Conservation (phyloP, 192 early-diverging fungal genomes). For the Lobosporangium transversale region DNA sequence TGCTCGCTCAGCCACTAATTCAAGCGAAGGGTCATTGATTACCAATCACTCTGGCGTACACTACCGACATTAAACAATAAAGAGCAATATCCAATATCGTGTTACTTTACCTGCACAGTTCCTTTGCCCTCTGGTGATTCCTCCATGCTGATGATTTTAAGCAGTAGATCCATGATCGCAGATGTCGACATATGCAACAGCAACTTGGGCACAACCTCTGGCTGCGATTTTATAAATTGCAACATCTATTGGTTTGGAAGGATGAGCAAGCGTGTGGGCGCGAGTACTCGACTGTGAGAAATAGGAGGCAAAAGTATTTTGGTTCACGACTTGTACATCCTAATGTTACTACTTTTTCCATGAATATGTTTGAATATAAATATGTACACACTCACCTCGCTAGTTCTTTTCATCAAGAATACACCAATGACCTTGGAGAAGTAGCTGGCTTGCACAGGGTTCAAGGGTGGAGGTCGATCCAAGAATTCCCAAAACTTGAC, state of each 20-base stretch:
- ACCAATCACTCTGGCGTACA: background rate
- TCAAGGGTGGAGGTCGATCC: conserved; percentile 77
- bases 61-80: background rate
- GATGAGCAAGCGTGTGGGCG: too few relatives aligned
- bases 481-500: conserved; percentile 88
- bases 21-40: too few relatives aligned
- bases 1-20: conserved; percentile 86
- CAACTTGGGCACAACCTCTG: conserved; percentile 78
- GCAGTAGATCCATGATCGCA: conserved; percentile 88
- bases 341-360: too few relatives aligned
- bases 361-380: too few relatives aligned
- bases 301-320: too few relatives aligned
- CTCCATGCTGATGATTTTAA: conserved; percentile 93
- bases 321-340: too few relatives aligned
- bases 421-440: conserved; percentile 92
- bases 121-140: conserved; percentile 88
- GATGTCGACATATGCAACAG: conserved; percentile 88
- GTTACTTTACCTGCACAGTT: conserved; percentile 74
- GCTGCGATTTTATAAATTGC: conserved; percentile 82
- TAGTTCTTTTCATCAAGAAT: conserved; percentile 88
- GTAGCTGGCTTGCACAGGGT: conserved; percentile 86
- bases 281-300: too few relatives aligned
- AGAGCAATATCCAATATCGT: too few relatives aligned
- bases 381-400: conserved; percentile 63
- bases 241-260: conserved; percentile 77